Conservation (phyloP, 768 basidiomycete species). For the Boletus reticulatus region DNA sequence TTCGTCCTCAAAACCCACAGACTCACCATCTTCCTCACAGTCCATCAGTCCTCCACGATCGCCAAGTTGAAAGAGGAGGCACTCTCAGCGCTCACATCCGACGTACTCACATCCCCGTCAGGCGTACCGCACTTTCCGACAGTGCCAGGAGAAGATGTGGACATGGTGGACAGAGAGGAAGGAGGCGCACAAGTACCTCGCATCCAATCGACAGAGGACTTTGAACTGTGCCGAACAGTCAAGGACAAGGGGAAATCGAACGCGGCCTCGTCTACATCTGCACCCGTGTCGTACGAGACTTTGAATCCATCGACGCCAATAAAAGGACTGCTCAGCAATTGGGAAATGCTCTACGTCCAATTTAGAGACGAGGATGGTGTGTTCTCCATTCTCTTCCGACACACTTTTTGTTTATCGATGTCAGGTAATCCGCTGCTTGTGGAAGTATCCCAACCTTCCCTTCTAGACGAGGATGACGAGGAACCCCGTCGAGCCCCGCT, state of each 20-base stretch:
- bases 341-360: conserved; percentile 68
- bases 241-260: conserved; percentile 50
- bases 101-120: conserved; percentile 35
- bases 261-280: conserved; percentile 19
- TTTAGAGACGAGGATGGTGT: conserved; percentile 63
- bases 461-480: conserved; percentile 64
- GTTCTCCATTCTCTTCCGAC: not conserved
- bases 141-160: conserved; percentile 27
- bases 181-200: conserved; percentile 31
- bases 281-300: conserved; percentile 43
- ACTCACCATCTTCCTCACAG: conserved; percentile 60
- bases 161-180: conserved; percentile 15
- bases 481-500: conserved; percentile 30
- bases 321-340: conserved; percentile 53
- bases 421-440: conserved; percentile 62
- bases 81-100: conserved; percentile 55
- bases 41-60: conserved; percentile 53
- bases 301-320: conserved; percentile 44
- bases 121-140: conserved; percentile 30
- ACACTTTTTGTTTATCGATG: not conserved
- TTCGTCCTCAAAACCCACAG: conserved; percentile 74
- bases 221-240: conserved; percentile 59
- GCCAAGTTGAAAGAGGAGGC: conserved; percentile 61
- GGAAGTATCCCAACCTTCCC: conserved; percentile 52
- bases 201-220: conserved; percentile 42